Evolutionary conservation across 2,329 filamentous ascomycete genomes (phyloP).

Genomic region (Cercospora sp.): DNA sequence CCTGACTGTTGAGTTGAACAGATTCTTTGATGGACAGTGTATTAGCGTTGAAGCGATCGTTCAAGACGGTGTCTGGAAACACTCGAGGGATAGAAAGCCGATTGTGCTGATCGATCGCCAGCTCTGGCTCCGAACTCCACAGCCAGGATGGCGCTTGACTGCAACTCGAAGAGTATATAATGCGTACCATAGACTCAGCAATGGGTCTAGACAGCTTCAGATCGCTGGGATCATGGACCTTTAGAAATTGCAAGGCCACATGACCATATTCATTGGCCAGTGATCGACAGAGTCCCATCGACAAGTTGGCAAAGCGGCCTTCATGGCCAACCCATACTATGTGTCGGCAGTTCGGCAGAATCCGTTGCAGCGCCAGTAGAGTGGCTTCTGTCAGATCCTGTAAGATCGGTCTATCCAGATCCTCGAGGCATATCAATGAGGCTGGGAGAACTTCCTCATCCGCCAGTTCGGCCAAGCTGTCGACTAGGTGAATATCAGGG

Average conservation of each 20-base stretch:
- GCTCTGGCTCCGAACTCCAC: conserved; percentile 6
- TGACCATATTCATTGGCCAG: conserved; percentile 11
- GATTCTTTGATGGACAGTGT: background rate
- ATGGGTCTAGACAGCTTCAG: conserved; percentile 2
- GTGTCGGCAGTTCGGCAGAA: conserved; percentile 10
- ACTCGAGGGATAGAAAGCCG: conserved; percentile 2
- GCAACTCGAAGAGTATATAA: conserved; percentile 4
- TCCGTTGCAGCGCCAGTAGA: conserved; percentile 3
- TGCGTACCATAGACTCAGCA: conserved; percentile 6
- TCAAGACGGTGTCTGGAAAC: conserved; percentile 1
- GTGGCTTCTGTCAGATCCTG: conserved; percentile 5
- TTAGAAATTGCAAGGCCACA: conserved; percentile 9
- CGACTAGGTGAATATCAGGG: background rate
- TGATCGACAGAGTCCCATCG: conserved; percentile 7
- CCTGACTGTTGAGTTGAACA: conserved; percentile 7
- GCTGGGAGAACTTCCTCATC: conserved; percentile 10
- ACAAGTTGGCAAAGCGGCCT: conserved; percentile 8
- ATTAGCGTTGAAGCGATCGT: conserved; percentile 6
- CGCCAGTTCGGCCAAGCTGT: conserved; percentile 9
- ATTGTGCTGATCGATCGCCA: background rate
- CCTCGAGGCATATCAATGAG: conserved; percentile 10
- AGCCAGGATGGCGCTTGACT: conserved; percentile 7
- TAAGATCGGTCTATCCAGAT: conserved; percentile 8
- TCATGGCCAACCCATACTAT: conserved; percentile 9
- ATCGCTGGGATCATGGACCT: conserved; percentile 1